Percentiles rank a stretch among this genome's conserved stretches.
These are phyloP conservation scores for Berkeleyomyces rouxiae DNA, from an alignment of 2,329 filamentous ascomycete species.

Conservation along the genomic window DNA sequence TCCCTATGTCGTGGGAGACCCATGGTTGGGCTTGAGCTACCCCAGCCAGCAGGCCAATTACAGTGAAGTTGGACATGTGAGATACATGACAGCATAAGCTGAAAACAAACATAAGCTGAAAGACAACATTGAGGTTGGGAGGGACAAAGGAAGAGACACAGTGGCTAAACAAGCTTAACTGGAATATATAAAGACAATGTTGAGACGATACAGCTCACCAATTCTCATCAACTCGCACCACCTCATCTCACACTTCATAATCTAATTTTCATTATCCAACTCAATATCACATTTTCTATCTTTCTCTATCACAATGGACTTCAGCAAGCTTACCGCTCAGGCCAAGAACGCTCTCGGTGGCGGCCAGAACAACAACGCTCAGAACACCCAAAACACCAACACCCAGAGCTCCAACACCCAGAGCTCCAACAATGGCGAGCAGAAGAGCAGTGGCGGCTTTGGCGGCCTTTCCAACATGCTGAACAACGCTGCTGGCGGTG, in stretches of 20 bases:
- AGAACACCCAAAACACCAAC: slow-evolving; percentile 10
- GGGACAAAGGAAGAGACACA: not conserved
- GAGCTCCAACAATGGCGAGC: slow-evolving; percentile 14
- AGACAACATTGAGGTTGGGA: not conserved
- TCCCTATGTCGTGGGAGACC: not conserved
- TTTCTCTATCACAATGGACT: slow-evolving; percentile 9
- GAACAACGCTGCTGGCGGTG: slow-evolving; percentile 56
- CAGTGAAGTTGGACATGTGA: not conserved
- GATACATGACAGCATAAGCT: not conserved
- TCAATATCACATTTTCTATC: not conserved
- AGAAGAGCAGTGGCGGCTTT: slow-evolving; percentile 25
- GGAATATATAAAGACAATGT: not conserved
- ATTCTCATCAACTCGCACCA: not conserved
- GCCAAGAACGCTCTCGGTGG: slow-evolving; percentile 15
- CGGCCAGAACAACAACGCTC: not conserved
- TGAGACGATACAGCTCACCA: not conserved
- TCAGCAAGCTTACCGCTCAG: slow-evolving; percentile 12
- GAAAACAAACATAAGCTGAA: not conserved
- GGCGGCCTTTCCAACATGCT: slow-evolving; percentile 52
- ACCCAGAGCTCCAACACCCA: slow-evolving; percentile 18
- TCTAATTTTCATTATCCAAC: not conserved
- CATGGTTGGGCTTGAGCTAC: not conserved
- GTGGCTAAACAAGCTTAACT: not conserved
- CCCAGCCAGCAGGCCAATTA: not conserved
- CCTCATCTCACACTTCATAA: not conserved